A percentile compares a stretch with the other conserved stretches of the same genome.
phyloP scores from a whole-genome alignment of 129 eudicot genomes.

The Arctium minus region DNA sequence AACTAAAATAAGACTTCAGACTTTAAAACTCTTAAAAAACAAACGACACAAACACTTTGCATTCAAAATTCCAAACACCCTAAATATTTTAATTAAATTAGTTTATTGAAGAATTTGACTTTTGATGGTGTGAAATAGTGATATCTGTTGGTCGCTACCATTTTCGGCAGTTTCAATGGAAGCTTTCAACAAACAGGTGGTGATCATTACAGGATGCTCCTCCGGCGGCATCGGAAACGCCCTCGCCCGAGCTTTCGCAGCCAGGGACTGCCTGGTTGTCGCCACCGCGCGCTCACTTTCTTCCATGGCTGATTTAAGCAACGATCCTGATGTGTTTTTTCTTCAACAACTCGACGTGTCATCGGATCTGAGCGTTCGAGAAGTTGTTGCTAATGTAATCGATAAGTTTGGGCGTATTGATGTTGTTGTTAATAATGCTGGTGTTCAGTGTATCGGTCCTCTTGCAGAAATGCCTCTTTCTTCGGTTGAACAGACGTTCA shows the following conservation, averaged over 20 bases:
- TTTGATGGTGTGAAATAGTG: no score
- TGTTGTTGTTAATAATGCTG: constrained; percentile 84
- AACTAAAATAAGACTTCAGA: no score
- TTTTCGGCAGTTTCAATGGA: constrained; percentile 16
- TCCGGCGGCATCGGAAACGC: constrained; percentile 91
- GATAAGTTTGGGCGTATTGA: constrained; percentile 71
- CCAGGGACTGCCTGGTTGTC: constrained; percentile 61
- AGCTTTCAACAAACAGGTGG: constrained; percentile 49
- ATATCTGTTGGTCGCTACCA: not conserved
- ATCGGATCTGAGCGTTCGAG: constrained; percentile 56
- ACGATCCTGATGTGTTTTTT: constrained; percentile 32
- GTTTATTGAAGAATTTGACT: no score
- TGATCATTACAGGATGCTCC: constrained; percentile 81
- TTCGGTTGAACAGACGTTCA: constrained; percentile 50
- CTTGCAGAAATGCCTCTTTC: constrained; percentile 79
- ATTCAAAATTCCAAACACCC: no score
- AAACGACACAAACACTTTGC: no score
- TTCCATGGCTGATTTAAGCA: constrained; percentile 52
- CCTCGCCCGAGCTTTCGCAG: constrained; percentile 74
- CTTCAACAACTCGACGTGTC: constrained; percentile 70
- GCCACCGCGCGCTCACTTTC: constrained; percentile 67
- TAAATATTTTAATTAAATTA: no score
- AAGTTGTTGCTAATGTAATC: constrained; percentile 44
- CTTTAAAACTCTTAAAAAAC: no score
- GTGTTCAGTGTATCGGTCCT: constrained; percentile 93